Evolutionary conservation across 179 eudicot species (phyloP).

Genomic region (Nepenthes alata): DNA sequence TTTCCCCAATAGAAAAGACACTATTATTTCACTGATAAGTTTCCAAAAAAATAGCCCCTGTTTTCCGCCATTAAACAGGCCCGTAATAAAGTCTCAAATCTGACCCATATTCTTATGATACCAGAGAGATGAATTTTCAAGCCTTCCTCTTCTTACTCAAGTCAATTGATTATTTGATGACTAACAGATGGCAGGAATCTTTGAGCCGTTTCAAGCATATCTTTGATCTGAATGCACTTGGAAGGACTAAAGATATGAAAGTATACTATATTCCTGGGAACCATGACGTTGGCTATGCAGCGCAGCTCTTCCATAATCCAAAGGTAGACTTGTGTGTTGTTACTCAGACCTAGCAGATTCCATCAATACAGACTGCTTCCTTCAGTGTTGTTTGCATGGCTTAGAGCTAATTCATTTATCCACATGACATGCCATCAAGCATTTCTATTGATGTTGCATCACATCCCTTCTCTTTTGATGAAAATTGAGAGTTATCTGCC

Average conservation of each 20-base stretch:
- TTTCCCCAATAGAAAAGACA: no score
- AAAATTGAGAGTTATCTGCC: no score
- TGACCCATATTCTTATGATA: no score
- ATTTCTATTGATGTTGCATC: neutral
- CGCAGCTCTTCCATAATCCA: conserved; percentile 36
- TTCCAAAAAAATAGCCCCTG: no score
- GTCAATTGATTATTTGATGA: conserved; percentile 6
- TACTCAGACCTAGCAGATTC: neutral
- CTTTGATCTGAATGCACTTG: conserved; percentile 45
- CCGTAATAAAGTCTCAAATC: no score
- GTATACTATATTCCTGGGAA: conserved; percentile 69
- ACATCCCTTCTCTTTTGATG: neutral
- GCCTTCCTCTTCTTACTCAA: neutral
- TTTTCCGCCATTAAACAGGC: no score
- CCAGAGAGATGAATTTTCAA: no score
- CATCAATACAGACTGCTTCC: neutral
- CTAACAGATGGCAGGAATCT: conserved; percentile 84
- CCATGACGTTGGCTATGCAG: conserved; percentile 85
- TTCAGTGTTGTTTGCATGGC: neutral
- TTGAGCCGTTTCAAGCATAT: conserved; percentile 75
- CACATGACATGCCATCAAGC: neutral
- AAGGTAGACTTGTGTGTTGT: conserved; percentile 31
- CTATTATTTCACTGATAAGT: no score
- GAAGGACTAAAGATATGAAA: conserved; percentile 30
- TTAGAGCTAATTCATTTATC: neutral